phyloP scores from a whole-genome alignment of 2,329 filamentous ascomycete genomes.

The Botryosphaeria agaves region DNA sequence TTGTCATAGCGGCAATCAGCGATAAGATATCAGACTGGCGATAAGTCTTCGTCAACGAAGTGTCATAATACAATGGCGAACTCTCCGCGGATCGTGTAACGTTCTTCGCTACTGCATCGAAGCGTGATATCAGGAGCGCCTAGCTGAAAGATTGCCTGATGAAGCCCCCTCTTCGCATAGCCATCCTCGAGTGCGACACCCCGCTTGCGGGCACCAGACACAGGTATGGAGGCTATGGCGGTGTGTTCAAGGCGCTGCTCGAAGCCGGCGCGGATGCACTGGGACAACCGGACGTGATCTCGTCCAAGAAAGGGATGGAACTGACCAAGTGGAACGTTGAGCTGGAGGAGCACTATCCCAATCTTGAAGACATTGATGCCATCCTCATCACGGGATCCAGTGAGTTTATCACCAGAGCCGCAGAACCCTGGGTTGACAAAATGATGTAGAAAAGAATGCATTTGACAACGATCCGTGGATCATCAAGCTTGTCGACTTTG shows the following conservation, averaged over 20 bases:
- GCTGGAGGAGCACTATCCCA: constrained; percentile 48
- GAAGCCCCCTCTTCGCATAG: constrained; percentile 46
- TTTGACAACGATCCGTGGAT: constrained; percentile 67
- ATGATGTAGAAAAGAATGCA: constrained; percentile 44
- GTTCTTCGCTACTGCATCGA: too few relatives aligned
- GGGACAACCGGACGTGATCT: constrained; percentile 16
- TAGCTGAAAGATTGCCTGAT: too few relatives aligned
- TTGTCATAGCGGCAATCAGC: too few relatives aligned
- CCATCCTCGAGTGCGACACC: constrained; percentile 76
- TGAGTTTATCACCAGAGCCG: constrained; percentile 15
- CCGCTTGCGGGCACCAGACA: constrained; percentile 46
- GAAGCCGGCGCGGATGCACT: constrained; percentile 32
- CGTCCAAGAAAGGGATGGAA: constrained; percentile 27
- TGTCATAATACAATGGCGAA: too few relatives aligned
- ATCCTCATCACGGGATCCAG: constrained; percentile 61
- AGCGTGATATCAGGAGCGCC: too few relatives aligned
- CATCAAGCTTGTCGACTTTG: constrained; percentile 51
- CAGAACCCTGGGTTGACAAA: constrained; percentile 1
- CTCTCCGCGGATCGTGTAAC: too few relatives aligned
- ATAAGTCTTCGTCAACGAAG: too few relatives aligned
- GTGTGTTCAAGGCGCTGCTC: constrained; percentile 36
- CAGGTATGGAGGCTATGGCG: constrained; percentile 56
- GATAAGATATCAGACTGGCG: too few relatives aligned
- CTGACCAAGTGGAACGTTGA: constrained; percentile 53
- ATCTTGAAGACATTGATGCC: constrained; percentile 59